Evolutionary conservation across 306 rosid genomes (phyloP).

Genomic region (Aeschynomene evenia): DNA sequence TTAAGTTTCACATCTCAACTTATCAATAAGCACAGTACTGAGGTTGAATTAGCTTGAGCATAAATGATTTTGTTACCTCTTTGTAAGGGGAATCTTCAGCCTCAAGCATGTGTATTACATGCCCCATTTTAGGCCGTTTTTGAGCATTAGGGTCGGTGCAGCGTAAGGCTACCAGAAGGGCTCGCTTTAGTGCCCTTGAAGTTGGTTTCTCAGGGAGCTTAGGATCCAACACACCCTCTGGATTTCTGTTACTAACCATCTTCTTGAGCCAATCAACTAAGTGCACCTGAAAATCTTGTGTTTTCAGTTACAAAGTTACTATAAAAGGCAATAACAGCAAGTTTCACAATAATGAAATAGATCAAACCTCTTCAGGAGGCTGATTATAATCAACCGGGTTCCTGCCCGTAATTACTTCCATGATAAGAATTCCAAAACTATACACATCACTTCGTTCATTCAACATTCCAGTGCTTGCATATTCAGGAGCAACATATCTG

Average conservation of each 20-base stretch:
- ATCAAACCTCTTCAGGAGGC: constrained; percentile 75
- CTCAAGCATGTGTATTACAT: constrained; percentile 91
- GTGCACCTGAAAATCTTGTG: constrained; percentile 60
- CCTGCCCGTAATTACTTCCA: constrained; percentile 91
- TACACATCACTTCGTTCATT: constrained; percentile 86
- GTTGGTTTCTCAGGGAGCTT: constrained; percentile 75
- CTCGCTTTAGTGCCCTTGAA: constrained; percentile 76
- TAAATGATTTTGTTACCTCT: constrained; percentile 56
- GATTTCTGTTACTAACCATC: constrained; percentile 70
- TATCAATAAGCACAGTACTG: not conserved
- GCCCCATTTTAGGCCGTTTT: constrained; percentile 88
- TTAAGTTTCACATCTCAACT: not conserved
- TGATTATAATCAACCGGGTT: constrained; percentile 82
- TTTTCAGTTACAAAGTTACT: constrained; percentile 2
- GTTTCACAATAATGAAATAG: constrained; percentile 6
- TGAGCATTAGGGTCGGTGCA: constrained; percentile 82
- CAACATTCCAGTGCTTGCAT: constrained; percentile 91
- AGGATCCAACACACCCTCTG: constrained; percentile 86
- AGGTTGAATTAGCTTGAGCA: constrained; percentile 27
- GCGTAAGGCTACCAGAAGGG: constrained; percentile 83
- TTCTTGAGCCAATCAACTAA: constrained; percentile 90
- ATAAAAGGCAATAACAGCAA: constrained; percentile 5
- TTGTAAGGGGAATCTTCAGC: constrained; percentile 74
- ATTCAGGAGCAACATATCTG: constrained; percentile 95
- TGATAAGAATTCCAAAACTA: constrained; percentile 84